Evolutionary conservation across 192 early-diverging fungal genomes (phyloP).

Genomic region (Phlyctochytrium arcticum): DNA sequence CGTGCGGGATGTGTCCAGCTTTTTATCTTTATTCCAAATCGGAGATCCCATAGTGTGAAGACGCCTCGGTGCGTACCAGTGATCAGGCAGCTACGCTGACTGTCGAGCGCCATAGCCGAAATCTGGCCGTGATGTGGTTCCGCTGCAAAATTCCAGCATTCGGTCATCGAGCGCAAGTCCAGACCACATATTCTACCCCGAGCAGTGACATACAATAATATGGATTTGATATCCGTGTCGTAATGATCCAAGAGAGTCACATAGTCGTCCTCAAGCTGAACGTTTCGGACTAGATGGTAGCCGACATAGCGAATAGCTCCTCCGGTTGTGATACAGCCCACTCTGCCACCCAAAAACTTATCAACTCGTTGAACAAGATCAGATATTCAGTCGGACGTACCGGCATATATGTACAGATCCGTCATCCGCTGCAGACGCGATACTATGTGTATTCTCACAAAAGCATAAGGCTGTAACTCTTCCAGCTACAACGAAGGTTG

Average conservation of each 20-base stretch:
- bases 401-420: slow-evolving; percentile 77
- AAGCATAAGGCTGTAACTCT: slow-evolving; percentile 73
- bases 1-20: slow-evolving; percentile 74
- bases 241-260: slow-evolving; percentile 63
- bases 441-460: slow-evolving; percentile 71
- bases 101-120: slow-evolving; percentile 65
- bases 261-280: slow-evolving; percentile 54
- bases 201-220: slow-evolving; percentile 67
- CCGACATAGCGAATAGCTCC: slow-evolving; percentile 57
- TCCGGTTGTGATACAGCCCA: slow-evolving; percentile 50
- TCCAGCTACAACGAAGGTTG: slow-evolving; percentile 51
- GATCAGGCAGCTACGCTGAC: slow-evolving; percentile 58
- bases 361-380: too few relatives aligned
- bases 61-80: slow-evolving; percentile 75
- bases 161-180: slow-evolving; percentile 71
- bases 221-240: slow-evolving; percentile 64
- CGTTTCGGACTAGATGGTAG: slow-evolving; percentile 52
- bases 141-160: slow-evolving; percentile 51
- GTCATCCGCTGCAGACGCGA: slow-evolving; percentile 75
- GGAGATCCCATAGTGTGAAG: slow-evolving; percentile 71
- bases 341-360: slow-evolving; percentile 20
- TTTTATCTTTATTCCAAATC: slow-evolving; percentile 66
- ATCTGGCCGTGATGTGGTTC: slow-evolving; percentile 52
- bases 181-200: slow-evolving; percentile 67
- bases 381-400: too few relatives aligned